Evolutionary conservation across 2,329 filamentous ascomycete genomes (phyloP), one percentile per base, ranked within the genome.

Genomic region (Fonsecaea nubica): DNA sequence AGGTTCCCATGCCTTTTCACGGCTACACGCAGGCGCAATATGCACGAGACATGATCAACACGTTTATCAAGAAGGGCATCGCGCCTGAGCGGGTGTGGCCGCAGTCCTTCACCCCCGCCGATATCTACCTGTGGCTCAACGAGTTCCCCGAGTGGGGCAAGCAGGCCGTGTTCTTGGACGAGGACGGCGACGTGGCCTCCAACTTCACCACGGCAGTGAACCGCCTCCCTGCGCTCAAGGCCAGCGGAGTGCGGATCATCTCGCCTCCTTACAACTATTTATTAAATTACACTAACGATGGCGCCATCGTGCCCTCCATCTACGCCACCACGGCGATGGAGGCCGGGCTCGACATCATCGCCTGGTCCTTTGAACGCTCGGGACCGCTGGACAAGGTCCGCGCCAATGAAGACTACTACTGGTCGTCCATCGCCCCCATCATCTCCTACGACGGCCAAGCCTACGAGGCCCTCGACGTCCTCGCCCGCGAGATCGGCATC

Each of bases 1-100:
- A 85, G 71, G 86, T 91, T n/a, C 74, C 82, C n/a, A 91, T 92
- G 89, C 90, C 90, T 0, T 92, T 90, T 75, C 74, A 83, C 12
- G 81, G 81, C 62, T 91, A 90, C 80, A 91, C 89, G 0, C 88
- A 90, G 74, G 78, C 86, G 71, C 78, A 82, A 72, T 91, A 86
- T 74, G 86, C 86, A 0, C 87, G 89, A 77, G 87, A 91, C 76
- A 78, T 91, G 67, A 82, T 89, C 63, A 83, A 89, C 73, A 83
- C 85, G 62, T 89, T 88, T 79, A 81, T 82, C 66, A 75, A 76
- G 0, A 83, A 83, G 15, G 80, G 81, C 30, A 84, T 90, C 75
- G 75, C 81, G 65, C 80, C 86, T 0, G 75, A 76, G 21, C 81
- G 86, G 48, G 86, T 90, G 30, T 89, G 82, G 78, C 79, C 85